Conservation (phyloP, 768 basidiomycete genomes). For the Brasilioporus rufonigricans region DNA sequence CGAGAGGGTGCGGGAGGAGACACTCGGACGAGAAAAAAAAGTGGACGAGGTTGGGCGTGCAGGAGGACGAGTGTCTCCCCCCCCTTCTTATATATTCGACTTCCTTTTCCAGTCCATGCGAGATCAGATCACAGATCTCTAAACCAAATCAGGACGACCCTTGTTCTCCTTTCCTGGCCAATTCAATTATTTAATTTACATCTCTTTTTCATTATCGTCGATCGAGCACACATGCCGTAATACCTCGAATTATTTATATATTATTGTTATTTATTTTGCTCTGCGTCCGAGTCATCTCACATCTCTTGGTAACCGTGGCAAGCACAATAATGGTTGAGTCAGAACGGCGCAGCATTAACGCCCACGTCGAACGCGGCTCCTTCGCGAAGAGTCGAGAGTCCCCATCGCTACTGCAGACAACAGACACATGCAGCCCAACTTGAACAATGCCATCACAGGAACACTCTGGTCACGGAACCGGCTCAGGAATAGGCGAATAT, state of each 20-base stretch:
- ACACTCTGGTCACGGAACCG: constrained; percentile 31
- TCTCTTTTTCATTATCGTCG: constrained; percentile 33
- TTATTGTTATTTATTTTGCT: constrained; percentile 6
- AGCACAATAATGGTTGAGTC: background rate
- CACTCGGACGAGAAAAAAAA: constrained; percentile 13
- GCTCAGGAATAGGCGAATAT: constrained; percentile 12
- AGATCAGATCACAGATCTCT: constrained; percentile 26
- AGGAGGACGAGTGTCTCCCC: constrained; percentile 4
- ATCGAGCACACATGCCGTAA: constrained; percentile 29
- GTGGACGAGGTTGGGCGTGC: constrained; percentile 17
- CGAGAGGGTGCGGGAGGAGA: background rate
- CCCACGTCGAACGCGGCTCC: background rate
- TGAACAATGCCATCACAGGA: constrained; percentile 25
- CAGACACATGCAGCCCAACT: background rate
- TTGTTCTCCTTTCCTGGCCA: constrained; percentile 13
- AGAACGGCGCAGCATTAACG: constrained; percentile 26
- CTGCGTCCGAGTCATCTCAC: background rate
- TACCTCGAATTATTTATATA: constrained; percentile 12
- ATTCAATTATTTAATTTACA: constrained; percentile 36
- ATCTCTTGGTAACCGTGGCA: background rate
- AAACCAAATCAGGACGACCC: constrained; percentile 18
- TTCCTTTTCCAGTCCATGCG: constrained; percentile 19
- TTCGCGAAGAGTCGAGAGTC: no score
- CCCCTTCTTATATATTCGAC: constrained; percentile 29
- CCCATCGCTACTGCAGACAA: constrained; percentile 14